Conservation (phyloP, 345 rosid genomes). For the Pugionium dolabratum region DNA sequence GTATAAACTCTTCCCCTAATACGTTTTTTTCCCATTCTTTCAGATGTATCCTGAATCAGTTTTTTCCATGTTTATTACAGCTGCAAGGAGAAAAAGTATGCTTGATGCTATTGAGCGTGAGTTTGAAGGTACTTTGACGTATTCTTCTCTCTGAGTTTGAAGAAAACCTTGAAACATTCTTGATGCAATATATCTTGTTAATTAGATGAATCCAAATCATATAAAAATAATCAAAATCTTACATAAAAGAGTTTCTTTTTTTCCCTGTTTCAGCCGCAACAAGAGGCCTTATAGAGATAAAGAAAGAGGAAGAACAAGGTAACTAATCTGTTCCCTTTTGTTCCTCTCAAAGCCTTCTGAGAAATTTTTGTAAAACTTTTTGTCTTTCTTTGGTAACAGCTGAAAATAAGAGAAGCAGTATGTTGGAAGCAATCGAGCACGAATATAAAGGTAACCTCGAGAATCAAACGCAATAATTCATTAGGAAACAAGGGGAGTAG, state of each 20-base stretch:
- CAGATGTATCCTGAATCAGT: slow-evolving; percentile 7
- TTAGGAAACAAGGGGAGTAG: background rate
- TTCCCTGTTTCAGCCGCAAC: slow-evolving; percentile 32
- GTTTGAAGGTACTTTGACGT: slow-evolving; percentile 37
- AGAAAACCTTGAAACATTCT: slow-evolving; percentile 16
- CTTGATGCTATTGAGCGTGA: slow-evolving; percentile 41
- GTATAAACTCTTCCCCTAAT: slow-evolving; percentile 12
- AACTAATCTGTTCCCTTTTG: slow-evolving; percentile 7
- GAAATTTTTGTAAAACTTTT: background rate
- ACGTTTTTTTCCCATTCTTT: background rate
- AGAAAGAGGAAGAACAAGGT: slow-evolving; percentile 29
- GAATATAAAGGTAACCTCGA: slow-evolving; percentile 37
- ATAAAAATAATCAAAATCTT: slow-evolving; percentile 4
- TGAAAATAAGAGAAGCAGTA: slow-evolving; percentile 28
- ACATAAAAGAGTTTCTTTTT: background rate
- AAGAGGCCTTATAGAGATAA: slow-evolving; percentile 28
- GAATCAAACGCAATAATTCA: slow-evolving; percentile 15
- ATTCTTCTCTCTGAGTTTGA: slow-evolving; percentile 15
- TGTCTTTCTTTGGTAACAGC: slow-evolving; percentile 11
- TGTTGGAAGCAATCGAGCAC: slow-evolving; percentile 38
- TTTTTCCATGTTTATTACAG: slow-evolving; percentile 23
- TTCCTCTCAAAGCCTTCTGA: slow-evolving; percentile 14
- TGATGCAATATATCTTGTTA: slow-evolving; percentile 4
- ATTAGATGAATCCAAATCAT: slow-evolving; percentile 6
- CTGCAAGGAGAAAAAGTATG: slow-evolving; percentile 36